phyloP scores from a whole-genome alignment of 1,284 basidiomycete genomes.

The Mrakiaceae sp. region DNA sequence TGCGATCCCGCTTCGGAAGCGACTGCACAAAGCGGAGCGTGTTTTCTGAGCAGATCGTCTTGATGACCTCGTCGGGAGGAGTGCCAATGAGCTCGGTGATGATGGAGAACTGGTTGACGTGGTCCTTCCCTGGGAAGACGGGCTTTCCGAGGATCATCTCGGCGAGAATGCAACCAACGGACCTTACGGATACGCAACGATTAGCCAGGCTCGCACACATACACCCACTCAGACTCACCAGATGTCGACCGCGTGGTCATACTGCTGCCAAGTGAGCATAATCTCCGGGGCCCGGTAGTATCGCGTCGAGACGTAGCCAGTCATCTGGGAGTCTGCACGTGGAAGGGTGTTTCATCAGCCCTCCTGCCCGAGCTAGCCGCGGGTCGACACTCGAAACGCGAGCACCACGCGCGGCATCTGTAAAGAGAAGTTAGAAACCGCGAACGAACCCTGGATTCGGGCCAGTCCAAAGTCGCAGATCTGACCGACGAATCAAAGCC shows the following conservation, averaged over 20 bases:
- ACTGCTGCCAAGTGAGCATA: constrained; percentile 99
- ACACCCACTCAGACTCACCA: constrained; percentile 29
- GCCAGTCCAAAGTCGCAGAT: constrained; percentile 99
- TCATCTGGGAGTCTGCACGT: constrained; percentile 84
- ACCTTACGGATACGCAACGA: neutral
- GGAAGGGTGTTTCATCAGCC: neutral
- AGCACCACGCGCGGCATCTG: no score
- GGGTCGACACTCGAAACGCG: no score
- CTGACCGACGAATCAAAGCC: constrained; percentile 24
- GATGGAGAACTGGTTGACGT: constrained; percentile 99
- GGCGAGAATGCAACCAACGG: constrained; percentile 86
- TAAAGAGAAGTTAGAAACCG: constrained; percentile 12
- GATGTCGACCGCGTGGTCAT: constrained; percentile 65
- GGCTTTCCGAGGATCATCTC: constrained; percentile 99
- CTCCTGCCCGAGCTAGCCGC: no score
- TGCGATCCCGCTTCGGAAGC: constrained; percentile 86
- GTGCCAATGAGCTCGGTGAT: constrained; percentile 98
- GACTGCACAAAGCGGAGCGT: constrained; percentile 98
- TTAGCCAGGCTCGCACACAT: neutral
- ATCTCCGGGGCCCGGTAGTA: constrained; percentile 99
- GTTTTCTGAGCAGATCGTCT: constrained; percentile 72
- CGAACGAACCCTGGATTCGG: constrained; percentile 43
- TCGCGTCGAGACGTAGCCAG: constrained; percentile 95
- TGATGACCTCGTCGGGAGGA: constrained; percentile 97
- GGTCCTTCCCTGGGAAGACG: constrained; percentile 96